phyloP scores from a whole-genome alignment of 2,329 filamentous ascomycete genomes.

The Apiospora rasikravindrae region DNA sequence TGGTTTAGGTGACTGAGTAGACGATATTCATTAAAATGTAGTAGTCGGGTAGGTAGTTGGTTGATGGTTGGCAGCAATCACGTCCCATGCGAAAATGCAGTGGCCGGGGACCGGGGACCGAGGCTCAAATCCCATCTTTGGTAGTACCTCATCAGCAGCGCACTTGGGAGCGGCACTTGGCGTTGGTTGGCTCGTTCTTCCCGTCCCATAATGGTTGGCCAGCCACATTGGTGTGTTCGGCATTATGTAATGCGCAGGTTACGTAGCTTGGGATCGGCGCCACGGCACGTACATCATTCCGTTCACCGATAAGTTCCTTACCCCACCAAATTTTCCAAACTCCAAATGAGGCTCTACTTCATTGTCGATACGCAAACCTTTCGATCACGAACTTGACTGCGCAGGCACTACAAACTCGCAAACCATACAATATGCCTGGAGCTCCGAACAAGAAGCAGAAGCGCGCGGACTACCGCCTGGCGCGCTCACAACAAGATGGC shows the following conservation, averaged over 20 bases:
- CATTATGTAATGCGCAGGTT: neutral
- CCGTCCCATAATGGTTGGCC: neutral
- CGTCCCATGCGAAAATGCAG: neutral
- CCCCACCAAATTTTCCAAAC: conserved; percentile 4
- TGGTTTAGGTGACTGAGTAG: neutral
- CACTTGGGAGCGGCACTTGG: neutral
- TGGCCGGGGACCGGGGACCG: conserved; percentile 9
- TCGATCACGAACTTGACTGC: neutral
- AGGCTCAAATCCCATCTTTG: conserved; percentile 3
- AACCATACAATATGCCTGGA: conserved; percentile 43
- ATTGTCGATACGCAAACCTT: neutral
- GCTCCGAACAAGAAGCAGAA: conserved; percentile 65
- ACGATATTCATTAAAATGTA: neutral
- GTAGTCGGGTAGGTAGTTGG: neutral
- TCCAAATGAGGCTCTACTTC: conserved; percentile 2
- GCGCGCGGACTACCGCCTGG: conserved; percentile 68
- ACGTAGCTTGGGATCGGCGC: neutral
- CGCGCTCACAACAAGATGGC: conserved; percentile 53
- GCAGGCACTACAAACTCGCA: neutral
- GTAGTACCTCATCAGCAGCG: neutral
- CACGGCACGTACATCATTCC: neutral
- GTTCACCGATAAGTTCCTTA: neutral
- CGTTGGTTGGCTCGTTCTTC: neutral
- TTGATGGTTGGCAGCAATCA: neutral
- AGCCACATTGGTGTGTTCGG: neutral